These are phyloP conservation scores for Aspergillus kassunensis DNA, from an alignment of 495 filamentous ascomycete genomes.

Conservation along the genomic window DNA sequence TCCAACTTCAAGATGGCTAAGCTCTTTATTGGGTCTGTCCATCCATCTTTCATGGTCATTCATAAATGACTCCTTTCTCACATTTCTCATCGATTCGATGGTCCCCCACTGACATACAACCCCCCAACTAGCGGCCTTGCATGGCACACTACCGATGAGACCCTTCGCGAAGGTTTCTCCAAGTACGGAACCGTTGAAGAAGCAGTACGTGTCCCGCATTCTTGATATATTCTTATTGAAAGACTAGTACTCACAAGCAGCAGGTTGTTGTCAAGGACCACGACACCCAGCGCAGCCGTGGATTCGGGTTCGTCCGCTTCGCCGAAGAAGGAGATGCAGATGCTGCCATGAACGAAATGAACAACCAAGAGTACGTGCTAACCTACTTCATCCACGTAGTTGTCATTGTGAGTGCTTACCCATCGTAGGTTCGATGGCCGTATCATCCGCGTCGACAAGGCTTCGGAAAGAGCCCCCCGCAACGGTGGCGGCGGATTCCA, in stretches of 20 bases:
- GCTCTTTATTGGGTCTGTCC: constrained; percentile 75
- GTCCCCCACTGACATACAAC: background rate
- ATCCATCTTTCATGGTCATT: constrained; percentile 12
- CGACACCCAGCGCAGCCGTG: constrained; percentile 91
- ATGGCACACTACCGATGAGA: constrained; percentile 91
- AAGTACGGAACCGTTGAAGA: constrained; percentile 86
- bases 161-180: constrained; percentile 81
- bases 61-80: constrained; percentile 6
- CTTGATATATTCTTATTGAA: background rate
- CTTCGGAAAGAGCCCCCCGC: constrained; percentile 66
- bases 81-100: constrained; percentile 31
- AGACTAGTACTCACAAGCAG: background rate
- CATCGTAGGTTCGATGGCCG: constrained; percentile 84
- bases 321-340: constrained; percentile 77
- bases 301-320: constrained; percentile 96
- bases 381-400: background rate
- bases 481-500: constrained; percentile 41
- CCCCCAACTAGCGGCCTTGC: constrained; percentile 71
- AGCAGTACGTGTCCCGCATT: constrained; percentile 55
- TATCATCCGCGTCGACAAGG: constrained; percentile 92
- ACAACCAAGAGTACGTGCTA: constrained; percentile 79
- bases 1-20: constrained; percentile 68
- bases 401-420: background rate
- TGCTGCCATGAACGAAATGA: constrained; percentile 76
- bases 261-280: constrained; percentile 98